Evolutionary conservation across 1,139 yeast species (phyloP), one percentile per base, ranked within the genome.

Genomic region (Diutina sp.): DNA sequence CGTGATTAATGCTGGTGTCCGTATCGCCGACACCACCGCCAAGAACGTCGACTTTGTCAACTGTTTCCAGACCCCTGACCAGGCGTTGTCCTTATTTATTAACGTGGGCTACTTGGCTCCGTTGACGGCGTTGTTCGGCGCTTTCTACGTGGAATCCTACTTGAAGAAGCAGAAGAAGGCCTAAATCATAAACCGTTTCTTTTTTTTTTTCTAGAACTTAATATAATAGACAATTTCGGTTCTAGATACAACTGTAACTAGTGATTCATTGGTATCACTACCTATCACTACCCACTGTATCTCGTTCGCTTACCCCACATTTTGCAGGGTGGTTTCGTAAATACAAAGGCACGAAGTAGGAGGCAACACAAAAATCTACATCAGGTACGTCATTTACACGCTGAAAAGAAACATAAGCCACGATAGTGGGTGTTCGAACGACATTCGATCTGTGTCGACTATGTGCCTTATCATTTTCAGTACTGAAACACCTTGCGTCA

Each of bases 21-120:
- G 77, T 68, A 83, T 82, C 66, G 77, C 78, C 60, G 85, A 85
- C 66, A 70, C 78, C 25, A 60, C 72, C 47, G 57, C 58, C 48
- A 29, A n/a, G 8, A 73, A 76, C 41, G 25, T 50, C 16, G 64
- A 64, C 21, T 77, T 76, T 64, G 73, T 74, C 57, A 74, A 79
- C 59, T 86, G 91, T 67, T 76, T 85, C 60, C 70, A 75, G 38
- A 74, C 83, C 57, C 73, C 85, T 14, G 87, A 84, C 60, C 84
- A 84, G 66, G 83, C 86, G 2, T 72, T 84, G 64, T 86, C 90
- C 2, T 67, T 85, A 51, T 70, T 78, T 61, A 76, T 85, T 65
- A 85, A 84, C 64, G 87, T 85, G 51, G 71, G 76, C 41, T 85
- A 85, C 66, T 78, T 85, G 68, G 72, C 89, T 12, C 91, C 91